These are phyloP conservation scores for Candida railenensis DNA, from an alignment of 805 yeast species.

Conservation along the genomic window DNA sequence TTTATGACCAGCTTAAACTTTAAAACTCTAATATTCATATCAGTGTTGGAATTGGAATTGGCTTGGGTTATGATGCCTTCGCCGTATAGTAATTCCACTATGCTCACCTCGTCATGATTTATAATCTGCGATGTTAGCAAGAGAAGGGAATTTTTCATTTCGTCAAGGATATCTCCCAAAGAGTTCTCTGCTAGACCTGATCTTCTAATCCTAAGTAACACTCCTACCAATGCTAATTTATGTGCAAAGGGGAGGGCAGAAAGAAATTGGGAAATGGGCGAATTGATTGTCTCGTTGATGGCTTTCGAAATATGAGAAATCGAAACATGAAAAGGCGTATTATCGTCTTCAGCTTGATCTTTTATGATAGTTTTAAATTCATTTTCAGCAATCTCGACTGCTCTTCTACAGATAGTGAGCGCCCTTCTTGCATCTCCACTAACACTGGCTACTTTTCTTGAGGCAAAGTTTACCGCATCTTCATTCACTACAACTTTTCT, in stretches of 20 bases:
- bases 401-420: slow-evolving; percentile 80
- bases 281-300: slow-evolving; percentile 70
- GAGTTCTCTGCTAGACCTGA: slow-evolving; percentile 69
- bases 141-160: slow-evolving; percentile 53
- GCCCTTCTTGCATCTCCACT: slow-evolving; percentile 98
- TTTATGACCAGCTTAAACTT: slow-evolving; percentile 60
- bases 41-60: slow-evolving; percentile 6
- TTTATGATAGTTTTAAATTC: slow-evolving; percentile 36
- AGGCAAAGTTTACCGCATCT: slow-evolving; percentile 88
- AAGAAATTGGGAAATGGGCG: slow-evolving; percentile 67
- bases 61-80: slow-evolving; percentile 12
- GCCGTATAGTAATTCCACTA: slow-evolving; percentile 26
- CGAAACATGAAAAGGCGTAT: slow-evolving; percentile 53
- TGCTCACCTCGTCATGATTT: slow-evolving; percentile 10
- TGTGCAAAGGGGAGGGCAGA: slow-evolving; percentile 61
- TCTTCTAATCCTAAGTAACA: slow-evolving; percentile 62
- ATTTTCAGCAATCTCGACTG: slow-evolving; percentile 81
- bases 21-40: slow-evolving; percentile 47
- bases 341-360: slow-evolving; percentile 19
- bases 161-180: slow-evolving; percentile 78
- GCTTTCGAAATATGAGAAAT: slow-evolving; percentile 79
- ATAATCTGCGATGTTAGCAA: slow-evolving; percentile 31
- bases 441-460: slow-evolving; percentile 92
- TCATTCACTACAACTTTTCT: slow-evolving; percentile 48
- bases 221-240: slow-evolving; percentile 70